Evolutionary conservation across 352 stramenopile species (phyloP), one percentile per base, ranked within the genome.

Genomic region (Pythium phragmiticola): DNA sequence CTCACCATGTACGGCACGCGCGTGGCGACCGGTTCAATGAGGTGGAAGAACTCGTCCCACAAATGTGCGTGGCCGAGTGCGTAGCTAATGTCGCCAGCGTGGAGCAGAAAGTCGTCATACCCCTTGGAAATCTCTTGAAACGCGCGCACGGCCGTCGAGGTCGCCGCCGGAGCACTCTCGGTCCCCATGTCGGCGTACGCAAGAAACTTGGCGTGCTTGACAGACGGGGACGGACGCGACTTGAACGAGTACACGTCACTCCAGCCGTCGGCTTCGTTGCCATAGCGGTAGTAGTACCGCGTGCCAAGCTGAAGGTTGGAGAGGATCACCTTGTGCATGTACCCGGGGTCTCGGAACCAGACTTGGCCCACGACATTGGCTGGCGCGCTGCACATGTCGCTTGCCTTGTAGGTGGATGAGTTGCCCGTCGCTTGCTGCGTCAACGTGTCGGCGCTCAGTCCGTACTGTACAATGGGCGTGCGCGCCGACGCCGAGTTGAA

Each of bases 131-230:
- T 28, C 5, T 78, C 72, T 47, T 74, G 56, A 55, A 61, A 78
- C 11, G 55, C 41, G 0, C 69, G 68, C 19, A 72, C 52, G 0
- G 72, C 65, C 16, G 72, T 76, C 43, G 66, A 74, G 19, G 51
- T 69, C 0, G 67, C 68, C 0, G 67, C 50, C 5, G 65, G 72
- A 1, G 70, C 63, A n/a, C 65, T 64, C 43, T 89, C 76, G 4
- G 85, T 78, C 19, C 82, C 86, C 86, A 94, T 94, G 53, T 94
- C 86, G 4, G 72, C 86, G 57, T 94, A 94, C 41, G 83, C 86
- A 30, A 92, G 78, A 56, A 92, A 94, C 58, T 92, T 92, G 60
- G 75, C 67, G 48, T 59, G 16, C 65, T 61, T 57, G 14, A 58
- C 43, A 33, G 36, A 54, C 12, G 49, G 39, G 21, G 62, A 48